Conservation (phyloP, 2,329 filamentous ascomycete genomes). For the Chalaropsis thielavioides region DNA sequence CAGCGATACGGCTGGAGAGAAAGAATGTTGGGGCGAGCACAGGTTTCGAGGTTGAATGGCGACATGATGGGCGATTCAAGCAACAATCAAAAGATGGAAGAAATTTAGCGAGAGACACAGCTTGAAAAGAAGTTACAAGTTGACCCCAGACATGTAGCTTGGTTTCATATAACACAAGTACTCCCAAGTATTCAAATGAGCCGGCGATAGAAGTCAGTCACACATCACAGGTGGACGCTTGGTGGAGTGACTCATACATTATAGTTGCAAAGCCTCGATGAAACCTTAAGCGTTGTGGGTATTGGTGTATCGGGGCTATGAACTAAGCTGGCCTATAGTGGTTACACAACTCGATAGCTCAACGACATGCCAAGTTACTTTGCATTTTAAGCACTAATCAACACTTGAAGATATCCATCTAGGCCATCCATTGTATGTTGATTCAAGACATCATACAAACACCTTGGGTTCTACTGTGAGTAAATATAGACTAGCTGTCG, state of each 20-base stretch:
- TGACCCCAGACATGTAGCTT: not conserved
- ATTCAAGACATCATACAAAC: too few species aligned
- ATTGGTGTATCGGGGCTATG: not conserved
- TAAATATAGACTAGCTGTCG: too few species aligned
- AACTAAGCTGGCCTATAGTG: not conserved
- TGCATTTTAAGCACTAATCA: too few species aligned
- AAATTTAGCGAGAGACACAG: not conserved
- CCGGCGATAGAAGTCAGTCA: conserved; percentile 8
- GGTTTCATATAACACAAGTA: not conserved
- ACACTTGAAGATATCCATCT: too few species aligned
- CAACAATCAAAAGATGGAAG: not conserved
- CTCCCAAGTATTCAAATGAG: not conserved
- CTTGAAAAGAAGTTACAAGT: not conserved
- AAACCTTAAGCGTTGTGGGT: not conserved
- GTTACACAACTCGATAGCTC: not conserved
- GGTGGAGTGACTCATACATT: conserved; percentile 13
- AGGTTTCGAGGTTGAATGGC: conserved; percentile 58
- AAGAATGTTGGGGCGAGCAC: conserved; percentile 63
- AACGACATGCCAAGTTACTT: not conserved
- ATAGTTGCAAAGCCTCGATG: conserved; percentile 9
- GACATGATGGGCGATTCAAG: conserved; percentile 30
- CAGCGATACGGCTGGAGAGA: conserved; percentile 66
- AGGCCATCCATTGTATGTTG: too few species aligned
- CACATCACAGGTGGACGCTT: not conserved
- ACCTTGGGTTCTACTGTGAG: too few species aligned